Conservation (phyloP, 2,329 filamentous ascomycete genomes). For the Didymella sp. region DNA sequence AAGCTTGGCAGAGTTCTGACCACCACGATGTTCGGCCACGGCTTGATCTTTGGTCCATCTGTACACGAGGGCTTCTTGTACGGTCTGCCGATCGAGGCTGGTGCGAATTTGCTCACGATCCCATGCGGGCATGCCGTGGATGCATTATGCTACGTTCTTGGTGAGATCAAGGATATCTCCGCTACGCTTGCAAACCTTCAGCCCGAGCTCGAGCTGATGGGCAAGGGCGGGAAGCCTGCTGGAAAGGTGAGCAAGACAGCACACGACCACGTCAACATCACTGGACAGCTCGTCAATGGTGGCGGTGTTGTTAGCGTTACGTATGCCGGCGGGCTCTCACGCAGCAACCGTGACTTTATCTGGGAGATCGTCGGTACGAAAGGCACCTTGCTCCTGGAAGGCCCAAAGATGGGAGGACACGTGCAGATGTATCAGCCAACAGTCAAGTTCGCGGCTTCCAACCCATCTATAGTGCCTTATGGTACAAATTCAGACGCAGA, state of each 20-base stretch:
- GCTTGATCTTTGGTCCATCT: conserved; percentile 30
- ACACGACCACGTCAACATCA: conserved; percentile 39
- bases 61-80: conserved; percentile 51
- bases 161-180: conserved; percentile 36
- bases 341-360: conserved; percentile 36
- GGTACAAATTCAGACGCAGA: conserved; percentile 36
- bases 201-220: conserved; percentile 31
- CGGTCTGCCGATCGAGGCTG: conserved; percentile 57
- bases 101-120: conserved; percentile 53
- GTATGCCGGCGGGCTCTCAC: conserved; percentile 30
- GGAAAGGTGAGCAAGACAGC: conserved; percentile 34
- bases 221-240: conserved; percentile 26
- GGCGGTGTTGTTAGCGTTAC: conserved; percentile 36
- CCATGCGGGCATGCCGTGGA: conserved; percentile 49
- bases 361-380: conserved; percentile 52
- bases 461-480: conserved; percentile 31
- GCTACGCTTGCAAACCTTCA: conserved; percentile 36
- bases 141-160: conserved; percentile 40
- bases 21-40: conserved; percentile 41
- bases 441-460: conserved; percentile 42
- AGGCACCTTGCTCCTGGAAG: conserved; percentile 42
- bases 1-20: conserved; percentile 55
- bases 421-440: conserved; percentile 55
- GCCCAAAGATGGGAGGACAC: conserved; percentile 32
- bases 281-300: conserved; percentile 29